Conservation (phyloP, 2,329 filamentous ascomycete genomes). For the Aureobasidium musti region DNA sequence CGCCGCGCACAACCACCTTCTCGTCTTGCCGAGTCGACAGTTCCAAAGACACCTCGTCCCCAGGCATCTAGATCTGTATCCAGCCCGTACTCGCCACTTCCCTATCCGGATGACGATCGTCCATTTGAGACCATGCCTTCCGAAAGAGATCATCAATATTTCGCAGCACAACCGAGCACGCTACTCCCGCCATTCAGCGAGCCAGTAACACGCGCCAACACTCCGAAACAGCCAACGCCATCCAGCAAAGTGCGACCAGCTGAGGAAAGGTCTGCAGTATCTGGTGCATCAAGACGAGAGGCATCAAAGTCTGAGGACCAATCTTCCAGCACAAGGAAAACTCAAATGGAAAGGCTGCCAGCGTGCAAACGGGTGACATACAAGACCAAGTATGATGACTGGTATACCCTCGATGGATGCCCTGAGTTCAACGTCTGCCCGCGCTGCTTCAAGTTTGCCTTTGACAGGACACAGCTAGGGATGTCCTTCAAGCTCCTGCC, state of each 20-base stretch:
- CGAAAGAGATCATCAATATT: conserved; percentile 47
- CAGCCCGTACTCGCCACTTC: conserved; percentile 41
- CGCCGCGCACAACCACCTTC: conserved; percentile 36
- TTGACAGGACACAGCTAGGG: conserved; percentile 67
- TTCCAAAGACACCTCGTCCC: conserved; percentile 28
- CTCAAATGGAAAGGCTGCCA: conserved; percentile 50
- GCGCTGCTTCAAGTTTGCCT: conserved; percentile 71
- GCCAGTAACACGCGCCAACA: conserved; percentile 23
- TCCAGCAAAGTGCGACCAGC: conserved; percentile 11
- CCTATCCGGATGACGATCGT: conserved; percentile 51
- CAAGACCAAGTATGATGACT: conserved; percentile 68
- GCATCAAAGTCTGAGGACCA: conserved; percentile 33
- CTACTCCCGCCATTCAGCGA: conserved; percentile 33
- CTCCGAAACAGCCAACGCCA: conserved; percentile 21
- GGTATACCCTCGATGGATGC: conserved; percentile 73
- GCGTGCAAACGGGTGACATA: conserved; percentile 68
- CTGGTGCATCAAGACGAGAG: conserved; percentile 16
- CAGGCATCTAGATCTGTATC: conserved; percentile 41
- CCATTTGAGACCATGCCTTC: conserved; percentile 45
- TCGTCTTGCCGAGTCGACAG: conserved; percentile 34
- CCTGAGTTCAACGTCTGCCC: conserved; percentile 79
- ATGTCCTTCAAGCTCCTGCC: conserved; percentile 65
- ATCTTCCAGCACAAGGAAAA: conserved; percentile 37
- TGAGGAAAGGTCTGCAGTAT: conserved; percentile 8
- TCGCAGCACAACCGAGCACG: conserved; percentile 31